Evolutionary conservation across 495 filamentous ascomycete species (phyloP), one percentile per base, ranked within the genome.

Genomic region (Cercophora scortea): DNA sequence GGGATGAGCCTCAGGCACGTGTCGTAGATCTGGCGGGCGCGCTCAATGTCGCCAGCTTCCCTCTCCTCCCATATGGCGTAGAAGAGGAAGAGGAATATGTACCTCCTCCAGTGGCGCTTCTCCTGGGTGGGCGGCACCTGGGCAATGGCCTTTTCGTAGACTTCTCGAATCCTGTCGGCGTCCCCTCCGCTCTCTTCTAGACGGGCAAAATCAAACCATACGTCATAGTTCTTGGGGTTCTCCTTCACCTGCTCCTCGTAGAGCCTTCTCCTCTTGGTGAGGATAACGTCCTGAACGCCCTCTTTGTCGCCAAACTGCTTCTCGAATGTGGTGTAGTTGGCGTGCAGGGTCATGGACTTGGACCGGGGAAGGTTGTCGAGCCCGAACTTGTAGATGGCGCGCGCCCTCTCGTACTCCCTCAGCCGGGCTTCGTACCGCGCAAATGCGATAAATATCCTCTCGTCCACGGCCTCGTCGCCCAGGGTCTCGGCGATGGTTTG

Each of bases 41-140:
- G 84, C 17, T 85, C 79, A 36, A 82, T 64, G 59, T 97, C 90
- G 57, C 86, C 85, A 19, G 80, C 80, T 50, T 90, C 85, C 75
- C 85, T 82, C 62, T 97, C 93, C 66, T 96, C 92, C 82, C 85
- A 97, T 15, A 95, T 69, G 1, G 94, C 93, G 69, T 98, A 98
- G 72, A 96, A 96, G 43, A 96, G 81, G 87, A 92, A 98, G 4
- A 98, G 79, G 67, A 96, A 98, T 54, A 98, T 95, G 65, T 98
- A 98, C 19, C 93, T 76, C 52, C 93, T 79, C 93, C 93, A 98
- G 68, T 97, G 91, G 38, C 93, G 81, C 74, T 98, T 98, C 70
- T 97, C 93, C 58, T 94, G 88, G 4, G 89, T 94, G 9, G 93
- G 93, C 13, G 93, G 93, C 9, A 97, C 83, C 60, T 98, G 93